Evolutionary conservation across 805 yeast genomes (phyloP).

Genomic region (Lachancea thermotolerans): DNA sequence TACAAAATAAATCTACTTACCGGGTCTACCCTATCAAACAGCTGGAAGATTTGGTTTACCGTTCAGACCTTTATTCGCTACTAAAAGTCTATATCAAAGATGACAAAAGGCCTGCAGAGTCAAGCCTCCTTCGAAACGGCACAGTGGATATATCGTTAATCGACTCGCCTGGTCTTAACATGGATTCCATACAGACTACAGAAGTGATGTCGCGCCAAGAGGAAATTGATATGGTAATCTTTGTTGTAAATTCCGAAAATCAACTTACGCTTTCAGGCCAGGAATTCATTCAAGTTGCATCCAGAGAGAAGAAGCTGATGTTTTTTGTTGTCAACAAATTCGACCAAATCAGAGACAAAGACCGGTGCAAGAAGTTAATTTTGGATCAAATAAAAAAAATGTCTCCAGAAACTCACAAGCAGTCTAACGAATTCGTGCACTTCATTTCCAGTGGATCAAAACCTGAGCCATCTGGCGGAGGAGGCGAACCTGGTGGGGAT

Average conservation of each 20-base stretch:
- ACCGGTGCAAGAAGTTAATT: conserved; percentile 68
- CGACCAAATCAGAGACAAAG: conserved; percentile 77
- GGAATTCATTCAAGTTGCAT: conserved; percentile 86
- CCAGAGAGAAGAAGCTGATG: conserved; percentile 83
- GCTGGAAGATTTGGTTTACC: conserved; percentile 64
- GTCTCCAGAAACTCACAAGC: conserved; percentile 88
- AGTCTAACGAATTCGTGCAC: conserved; percentile 86
- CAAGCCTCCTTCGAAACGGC: conserved; percentile 77
- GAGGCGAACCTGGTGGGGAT: conserved; percentile 20
- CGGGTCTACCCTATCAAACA: conserved; percentile 46
- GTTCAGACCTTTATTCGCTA: conserved; percentile 62
- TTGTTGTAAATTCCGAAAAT: conserved; percentile 93
- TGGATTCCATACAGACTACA: conserved; percentile 90
- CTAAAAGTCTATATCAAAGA: conserved; percentile 81
- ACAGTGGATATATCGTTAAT: conserved; percentile 86
- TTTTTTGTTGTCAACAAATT: conserved; percentile 92
- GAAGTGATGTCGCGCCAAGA: conserved; percentile 94
- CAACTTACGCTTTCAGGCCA: conserved; percentile 91
- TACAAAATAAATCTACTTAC: conserved; percentile 59
- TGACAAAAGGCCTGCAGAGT: conserved; percentile 48
- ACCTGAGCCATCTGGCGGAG: conserved; percentile 33
- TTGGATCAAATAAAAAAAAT: conserved; percentile 77
- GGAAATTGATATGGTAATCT: conserved; percentile 91
- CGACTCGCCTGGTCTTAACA: conserved; percentile 95
- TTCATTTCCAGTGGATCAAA: conserved; percentile 67